Evolutionary conservation across 2,329 filamentous ascomycete species (phyloP), one percentile per base, ranked within the genome.

Genomic region (Pseudogymnoascus sp.): DNA sequence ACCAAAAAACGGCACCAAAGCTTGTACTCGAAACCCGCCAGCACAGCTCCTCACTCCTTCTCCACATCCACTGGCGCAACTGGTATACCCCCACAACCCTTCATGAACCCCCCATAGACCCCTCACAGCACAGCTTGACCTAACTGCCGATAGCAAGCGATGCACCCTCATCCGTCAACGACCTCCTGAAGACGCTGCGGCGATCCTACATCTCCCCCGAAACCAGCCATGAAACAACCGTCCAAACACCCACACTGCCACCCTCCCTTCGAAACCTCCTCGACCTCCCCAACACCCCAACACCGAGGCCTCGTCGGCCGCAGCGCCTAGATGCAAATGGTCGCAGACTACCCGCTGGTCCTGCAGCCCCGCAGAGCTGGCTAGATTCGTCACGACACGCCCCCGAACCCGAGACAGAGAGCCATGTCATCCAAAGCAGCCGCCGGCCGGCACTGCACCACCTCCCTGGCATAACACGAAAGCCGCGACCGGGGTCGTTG

Each of bases 1-100:
- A 83, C 85, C 75, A 87, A 86, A 78, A 87, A 86, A 80, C 79
- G 83, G 74, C 80, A 82, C 63, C 77, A 80, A 68, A 70, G 75
- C 69, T 78, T 77, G 70, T 84, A 82, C 69, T 83, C 84, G 67
- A 87, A 86, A 73, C 84, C 84, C 68, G 80, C 76, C 69, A 81
- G 80, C 65, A 82, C 83, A 68, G 79, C 79, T 31, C 79, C 83
- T 67, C 78, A 80, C 62, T 79, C 80, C 65, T 74, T 82, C 62
- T 75, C 73, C 66, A 75, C 77, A 62, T 76, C 76, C 34, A 71
- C 73, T 11, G 71, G 72, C 25, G 72, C 65, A 62, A 65, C 75
- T 42, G 71, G 69, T 34, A 65, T 16, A 12, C n/a, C 43, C 34
- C 37, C 25, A 40, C 5, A 31, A 34, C 25, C 53, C 43, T 40